A percentile compares a stretch with the other conserved stretches of the same genome.
Conservation (phyloP, 2,329 filamentous ascomycete species). For the Trichoderma afroharzianum region DNA sequence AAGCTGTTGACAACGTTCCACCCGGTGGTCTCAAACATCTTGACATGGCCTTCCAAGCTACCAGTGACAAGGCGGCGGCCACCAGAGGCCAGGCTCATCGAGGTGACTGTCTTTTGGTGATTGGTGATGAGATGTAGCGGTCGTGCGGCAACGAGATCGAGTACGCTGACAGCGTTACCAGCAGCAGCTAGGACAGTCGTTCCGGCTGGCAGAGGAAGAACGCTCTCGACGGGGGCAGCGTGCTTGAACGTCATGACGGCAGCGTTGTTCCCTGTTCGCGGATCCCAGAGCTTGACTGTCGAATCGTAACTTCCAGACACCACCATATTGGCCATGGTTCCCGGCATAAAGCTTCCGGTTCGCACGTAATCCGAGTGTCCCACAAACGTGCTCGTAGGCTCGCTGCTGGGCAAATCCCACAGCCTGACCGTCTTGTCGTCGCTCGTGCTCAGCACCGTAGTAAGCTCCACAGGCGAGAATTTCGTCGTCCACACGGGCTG, state of each 20-base stretch:
- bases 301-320: conserved; percentile 93
- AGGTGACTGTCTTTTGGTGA: conserved; percentile 96
- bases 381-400: conserved; percentile 71
- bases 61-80: conserved; percentile 80
- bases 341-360: conserved; percentile 79
- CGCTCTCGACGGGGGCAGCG: conserved; percentile 78
- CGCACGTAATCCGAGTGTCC: conserved; percentile 94
- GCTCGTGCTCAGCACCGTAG: conserved; percentile 80
- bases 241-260: conserved; percentile 94
- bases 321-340: conserved; percentile 66
- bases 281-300: conserved; percentile 92
- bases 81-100: conserved; percentile 75
- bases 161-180: conserved; percentile 81
- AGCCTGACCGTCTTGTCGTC: conserved; percentile 90
- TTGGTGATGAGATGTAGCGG: conserved; percentile 84
- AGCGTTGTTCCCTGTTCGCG: conserved; percentile 61
- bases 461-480: conserved; percentile 87
- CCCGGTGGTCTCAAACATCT: conserved; percentile 87
- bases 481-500: conserved; percentile 89
- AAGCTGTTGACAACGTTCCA: conserved; percentile 96
- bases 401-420: conserved; percentile 86
- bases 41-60: conserved; percentile 91
- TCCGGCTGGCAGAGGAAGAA: conserved; percentile 82
- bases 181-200: conserved; percentile 82
- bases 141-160: conserved; percentile 88